Percentiles rank a stretch among this genome's conserved stretches.
Conservation (phyloP, 2,329 filamentous ascomycete species). For the Pseudogymnoascus verrucosus region DNA sequence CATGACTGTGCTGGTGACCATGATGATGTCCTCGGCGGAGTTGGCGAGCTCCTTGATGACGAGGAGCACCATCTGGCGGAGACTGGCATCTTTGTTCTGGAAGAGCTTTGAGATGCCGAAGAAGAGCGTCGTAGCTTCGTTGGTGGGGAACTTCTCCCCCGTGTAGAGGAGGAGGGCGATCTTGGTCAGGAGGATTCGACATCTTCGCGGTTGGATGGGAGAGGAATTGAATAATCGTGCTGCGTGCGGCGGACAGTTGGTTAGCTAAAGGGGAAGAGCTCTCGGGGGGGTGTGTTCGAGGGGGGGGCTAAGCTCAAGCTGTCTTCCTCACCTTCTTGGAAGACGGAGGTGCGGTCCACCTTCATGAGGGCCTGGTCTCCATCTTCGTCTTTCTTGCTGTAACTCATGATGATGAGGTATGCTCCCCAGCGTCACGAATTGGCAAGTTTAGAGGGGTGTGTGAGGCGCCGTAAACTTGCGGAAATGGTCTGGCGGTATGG, state of each 20-base stretch:
- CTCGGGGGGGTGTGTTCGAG: slow-evolving; percentile 18
- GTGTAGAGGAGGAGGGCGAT: slow-evolving; percentile 94
- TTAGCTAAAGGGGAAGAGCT: slow-evolving; percentile 29
- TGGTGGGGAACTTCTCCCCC: slow-evolving; percentile 91
- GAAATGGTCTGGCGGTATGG: neutral
- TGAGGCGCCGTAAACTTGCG: neutral
- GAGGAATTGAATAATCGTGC: slow-evolving; percentile 97
- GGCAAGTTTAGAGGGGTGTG: slow-evolving; percentile 8
- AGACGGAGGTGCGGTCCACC: slow-evolving; percentile 95
- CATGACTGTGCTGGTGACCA: slow-evolving; percentile 99
- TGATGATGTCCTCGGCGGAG: slow-evolving; percentile 97
- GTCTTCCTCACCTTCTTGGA: slow-evolving; percentile 75
- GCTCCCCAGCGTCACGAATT: slow-evolving; percentile 31
- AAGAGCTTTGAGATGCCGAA: slow-evolving; percentile 99
- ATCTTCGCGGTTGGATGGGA: slow-evolving; percentile 93
- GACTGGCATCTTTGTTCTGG: slow-evolving; percentile 96
- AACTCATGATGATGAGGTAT: slow-evolving; percentile 61
- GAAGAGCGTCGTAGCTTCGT: slow-evolving; percentile 96
- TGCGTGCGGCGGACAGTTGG: slow-evolving; percentile 35
- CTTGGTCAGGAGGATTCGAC: slow-evolving; percentile 94
- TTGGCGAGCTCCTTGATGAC: slow-evolving; percentile 95
- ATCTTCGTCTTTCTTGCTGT: slow-evolving; percentile 99
- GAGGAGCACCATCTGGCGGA: slow-evolving; percentile 98
- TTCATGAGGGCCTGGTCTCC: slow-evolving; percentile 88
- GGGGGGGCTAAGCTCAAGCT: slow-evolving; percentile 13